Evolutionary conservation across 371 early-diverging fungal genomes (phyloP), one percentile per base, ranked within the genome.

Genomic region (Lichtheimia hyalospora): DNA sequence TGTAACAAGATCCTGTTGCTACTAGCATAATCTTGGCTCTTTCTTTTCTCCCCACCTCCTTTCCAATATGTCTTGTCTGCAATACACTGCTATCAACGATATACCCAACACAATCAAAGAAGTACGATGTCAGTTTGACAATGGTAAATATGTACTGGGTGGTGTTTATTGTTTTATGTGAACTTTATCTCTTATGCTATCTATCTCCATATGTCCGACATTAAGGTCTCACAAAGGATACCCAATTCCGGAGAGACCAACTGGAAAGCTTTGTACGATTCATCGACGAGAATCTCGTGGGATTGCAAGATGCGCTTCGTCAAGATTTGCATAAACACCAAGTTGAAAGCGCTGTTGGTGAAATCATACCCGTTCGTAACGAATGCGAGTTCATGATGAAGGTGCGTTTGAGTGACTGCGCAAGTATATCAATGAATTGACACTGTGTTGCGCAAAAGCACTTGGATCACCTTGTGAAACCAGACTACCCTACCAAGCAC

Each of bases 201-300:
- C 67, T 70, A 61, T 69, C 52, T 90, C 94, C 70, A 13, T 18
- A 14, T 27, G 43, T 28, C 10, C 13, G 20, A 39, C n/a, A n/a
- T 15, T 10, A 6, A 68, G 85, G 84, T 18, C 44, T 85, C 15
- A 86, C 89, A 18, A 81, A 71, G 66, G 67, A 81, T 51, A 55
- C 86, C 15, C 69, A 56, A 5, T 90, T 80, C 62, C 86, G 96
- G 62, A 89, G 87, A 62, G 73, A 88, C 57, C 95, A 95, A 66
- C 83, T 96, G 18, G 70, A 79, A 12, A 75, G 73, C 16, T 58
- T 96, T 23, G 76, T 84, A 48, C 63, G 74, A n/a, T 71, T 92
- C 58, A 41, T 91, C 46, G 72, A 84, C 49, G 91, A 95, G 42
- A 88, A 95, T 61, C 74, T 80, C 49, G 69, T 71, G 2, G 68